phyloP scores from a whole-genome alignment of 2,329 filamentous ascomycete genomes.

The Mariannaea elegans region DNA sequence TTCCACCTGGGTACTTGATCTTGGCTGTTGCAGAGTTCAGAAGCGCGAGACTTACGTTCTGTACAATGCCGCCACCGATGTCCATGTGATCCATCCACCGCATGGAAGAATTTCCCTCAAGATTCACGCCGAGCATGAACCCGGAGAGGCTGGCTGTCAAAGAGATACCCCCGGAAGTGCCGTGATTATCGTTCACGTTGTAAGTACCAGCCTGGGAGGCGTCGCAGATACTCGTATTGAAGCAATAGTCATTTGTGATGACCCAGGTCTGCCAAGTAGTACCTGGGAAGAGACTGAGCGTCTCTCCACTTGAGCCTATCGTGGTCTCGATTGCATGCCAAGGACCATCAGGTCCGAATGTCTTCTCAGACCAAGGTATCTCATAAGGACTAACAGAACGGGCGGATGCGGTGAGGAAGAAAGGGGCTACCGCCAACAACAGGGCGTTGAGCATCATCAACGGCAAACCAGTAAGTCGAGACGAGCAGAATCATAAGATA shows the following conservation, averaged over 20 bases:
- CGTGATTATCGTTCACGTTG: constrained; percentile 40
- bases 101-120: constrained; percentile 29
- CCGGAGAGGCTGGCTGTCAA: constrained; percentile 23
- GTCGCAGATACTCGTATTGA: constrained; percentile 30
- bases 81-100: constrained; percentile 42
- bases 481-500: no score
- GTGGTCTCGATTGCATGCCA: constrained; percentile 39
- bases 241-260: constrained; percentile 4
- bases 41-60: constrained; percentile 31
- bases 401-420: neutral
- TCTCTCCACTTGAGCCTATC: constrained; percentile 34
- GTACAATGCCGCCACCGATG: constrained; percentile 18
- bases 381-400: neutral
- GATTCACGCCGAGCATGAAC: constrained; percentile 40
- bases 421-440: neutral
- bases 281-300: constrained; percentile 41
- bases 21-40: constrained; percentile 32
- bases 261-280: constrained; percentile 40
- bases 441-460: neutral
- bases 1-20: constrained; percentile 41
- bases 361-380: constrained; percentile 32
- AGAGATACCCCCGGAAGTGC: constrained; percentile 35
- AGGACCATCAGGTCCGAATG: constrained; percentile 47
- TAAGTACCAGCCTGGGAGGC: constrained; percentile 37
- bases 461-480: no score